Base-by-base conservation (phyloP, 768 basidiomycete genomes). In the Lactarius indigo region DNA sequence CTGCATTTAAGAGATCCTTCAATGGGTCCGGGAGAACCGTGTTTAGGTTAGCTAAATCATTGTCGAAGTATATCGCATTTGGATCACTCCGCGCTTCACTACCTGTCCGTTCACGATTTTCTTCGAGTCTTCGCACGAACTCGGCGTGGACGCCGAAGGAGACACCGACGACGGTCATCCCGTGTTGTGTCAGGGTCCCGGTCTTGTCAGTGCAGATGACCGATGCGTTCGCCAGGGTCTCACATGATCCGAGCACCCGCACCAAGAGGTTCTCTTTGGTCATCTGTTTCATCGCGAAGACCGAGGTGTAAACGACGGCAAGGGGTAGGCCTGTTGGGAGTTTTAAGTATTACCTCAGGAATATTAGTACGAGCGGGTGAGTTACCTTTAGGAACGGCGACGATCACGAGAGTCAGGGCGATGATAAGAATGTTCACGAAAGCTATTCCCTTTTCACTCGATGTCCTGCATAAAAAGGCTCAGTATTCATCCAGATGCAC, bases 261-360 rank as follows among this genome's bases (percentile, higher is more conserved):
- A 98, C 97, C 52, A 99, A 86, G 0, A 98, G 82, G 61, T 97
- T 97, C 76, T 95, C 91, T 73, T 88, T 85, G 13, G 94, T 92
- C 97, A 98, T 98, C n/a, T 96, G 89, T 73, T 92, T 95, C 57
- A 96, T 98, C 0, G 96, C 97, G 73, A 98, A 98, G 1, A 96
- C 93, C 35, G 98, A 81, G 0, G 97, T 96, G 57, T 98, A 85
- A 0, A 95, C 97, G 57, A 98, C 96, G 47, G 96, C 96, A 63
- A 98, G 82, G 2, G 96, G 96, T 9, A 99, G 82, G 73, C 96
- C 92, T 91, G 63, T 37, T 59, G 52, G 26, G 59, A 17, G 68
- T 41, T 12, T 10, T n/a, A 64, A 70, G 33, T 61, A 66, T 65
- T 23, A 57, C 7, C 44, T 39, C 61, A 50, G 73, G 61, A 6